Percentiles rank a stretch among this genome's conserved stretches.
Evolutionary conservation across 2,329 filamentous ascomycete genomes (phyloP).

Genomic region (Paraphoma sp.): DNA sequence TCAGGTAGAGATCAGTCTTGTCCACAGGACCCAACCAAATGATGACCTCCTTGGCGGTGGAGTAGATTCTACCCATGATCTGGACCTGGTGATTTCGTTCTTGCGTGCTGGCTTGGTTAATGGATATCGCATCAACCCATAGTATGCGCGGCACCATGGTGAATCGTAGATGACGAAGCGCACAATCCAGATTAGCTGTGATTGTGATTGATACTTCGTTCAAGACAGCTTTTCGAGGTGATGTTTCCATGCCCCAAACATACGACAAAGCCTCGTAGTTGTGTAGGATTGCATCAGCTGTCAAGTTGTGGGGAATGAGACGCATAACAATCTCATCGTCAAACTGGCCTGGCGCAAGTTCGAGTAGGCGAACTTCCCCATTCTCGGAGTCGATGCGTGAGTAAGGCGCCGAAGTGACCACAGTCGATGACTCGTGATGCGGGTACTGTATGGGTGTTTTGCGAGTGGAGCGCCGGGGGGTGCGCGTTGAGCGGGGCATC

Average conservation of each 20-base stretch:
- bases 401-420: neutral
- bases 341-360: constrained; percentile 2
- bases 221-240: neutral
- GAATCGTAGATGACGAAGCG: constrained; percentile 8
- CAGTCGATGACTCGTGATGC: neutral
- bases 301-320: neutral
- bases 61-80: constrained; percentile 19
- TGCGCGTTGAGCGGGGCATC: neutral
- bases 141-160: neutral
- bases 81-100: constrained; percentile 18
- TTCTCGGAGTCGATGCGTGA: neutral
- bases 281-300: neutral
- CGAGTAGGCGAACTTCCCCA: constrained; percentile 5
- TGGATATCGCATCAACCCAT: constrained; percentile 35
- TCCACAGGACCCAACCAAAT: constrained; percentile 22
- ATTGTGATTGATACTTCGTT: neutral
- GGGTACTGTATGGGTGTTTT: neutral
- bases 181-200: constrained; percentile 10
- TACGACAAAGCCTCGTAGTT: constrained; percentile 15
- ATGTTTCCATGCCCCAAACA: constrained; percentile 6
- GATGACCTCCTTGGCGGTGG: neutral
- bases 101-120: constrained; percentile 22
- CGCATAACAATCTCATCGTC: constrained; percentile 3
- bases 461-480: neutral
- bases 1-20: neutral